phyloP scores from a whole-genome alignment of 805 yeast genomes.

The Nakazawaea molendinolei region DNA sequence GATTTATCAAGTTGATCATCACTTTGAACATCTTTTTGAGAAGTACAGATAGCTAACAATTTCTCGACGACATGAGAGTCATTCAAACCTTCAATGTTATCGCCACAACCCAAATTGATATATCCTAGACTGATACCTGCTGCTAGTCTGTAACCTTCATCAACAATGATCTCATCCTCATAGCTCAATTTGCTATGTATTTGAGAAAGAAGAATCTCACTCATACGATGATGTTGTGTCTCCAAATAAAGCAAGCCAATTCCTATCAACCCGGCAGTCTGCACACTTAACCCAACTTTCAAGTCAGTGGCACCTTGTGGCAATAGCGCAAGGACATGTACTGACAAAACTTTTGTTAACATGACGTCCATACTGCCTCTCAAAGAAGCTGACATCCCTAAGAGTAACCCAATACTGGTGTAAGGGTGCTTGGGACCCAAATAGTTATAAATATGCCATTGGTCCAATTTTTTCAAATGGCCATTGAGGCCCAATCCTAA shows the following conservation, averaged over 20 bases:
- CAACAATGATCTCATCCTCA: constrained; percentile 50
- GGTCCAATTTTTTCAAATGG: constrained; percentile 74
- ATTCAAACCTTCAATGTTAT: constrained; percentile 46
- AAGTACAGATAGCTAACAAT: constrained; percentile 49
- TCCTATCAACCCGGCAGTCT: constrained; percentile 87
- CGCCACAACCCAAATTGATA: constrained; percentile 74
- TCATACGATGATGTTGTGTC: constrained; percentile 80
- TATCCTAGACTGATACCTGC: constrained; percentile 88
- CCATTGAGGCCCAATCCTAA: constrained; percentile 90
- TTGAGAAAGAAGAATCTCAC: constrained; percentile 70
- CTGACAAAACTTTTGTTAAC: constrained; percentile 83
- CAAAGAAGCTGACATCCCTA: constrained; percentile 91
- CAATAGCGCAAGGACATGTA: constrained; percentile 84
- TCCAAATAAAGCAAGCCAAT: constrained; percentile 78
- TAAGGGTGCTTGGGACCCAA: constrained; percentile 81
- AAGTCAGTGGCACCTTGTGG: constrained; percentile 90
- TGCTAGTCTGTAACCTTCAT: constrained; percentile 78
- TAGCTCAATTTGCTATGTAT: constrained; percentile 46
- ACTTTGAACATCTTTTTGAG: constrained; percentile 58
- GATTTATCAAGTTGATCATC: constrained; percentile 54
- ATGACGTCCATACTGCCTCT: constrained; percentile 79
- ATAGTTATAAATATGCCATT: constrained; percentile 94
- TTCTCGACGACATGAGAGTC: constrained; percentile 61
- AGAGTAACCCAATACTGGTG: constrained; percentile 78
- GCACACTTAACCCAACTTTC: constrained; percentile 76